Conservation (phyloP, 2,329 filamentous ascomycete species). For the Pyrenochaeta sp. region DNA sequence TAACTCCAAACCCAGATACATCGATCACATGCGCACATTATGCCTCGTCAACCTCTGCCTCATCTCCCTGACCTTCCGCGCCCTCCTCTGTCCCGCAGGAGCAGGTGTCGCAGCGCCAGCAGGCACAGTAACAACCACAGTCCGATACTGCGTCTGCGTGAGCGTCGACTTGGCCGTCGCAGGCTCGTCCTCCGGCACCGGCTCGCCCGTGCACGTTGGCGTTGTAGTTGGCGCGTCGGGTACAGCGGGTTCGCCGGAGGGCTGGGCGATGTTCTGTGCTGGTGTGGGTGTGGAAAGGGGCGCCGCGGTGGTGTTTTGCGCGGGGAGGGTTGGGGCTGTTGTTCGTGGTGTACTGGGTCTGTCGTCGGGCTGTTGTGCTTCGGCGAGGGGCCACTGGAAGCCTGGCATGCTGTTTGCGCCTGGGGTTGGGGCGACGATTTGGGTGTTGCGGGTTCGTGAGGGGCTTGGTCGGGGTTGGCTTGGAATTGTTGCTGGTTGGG, state of each 20-base stretch:
- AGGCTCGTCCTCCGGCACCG: constrained; percentile 3
- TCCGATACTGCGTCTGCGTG: constrained; percentile 23
- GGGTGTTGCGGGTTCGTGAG: constrained; percentile 7
- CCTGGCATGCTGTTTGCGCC: constrained; percentile 23
- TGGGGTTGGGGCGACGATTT: constrained; percentile 11
- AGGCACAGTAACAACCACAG: constrained; percentile 21
- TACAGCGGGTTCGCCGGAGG: constrained; percentile 5
- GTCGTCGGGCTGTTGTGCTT: constrained; percentile 4
- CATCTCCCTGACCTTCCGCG: constrained; percentile 24
- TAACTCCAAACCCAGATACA: not conserved
- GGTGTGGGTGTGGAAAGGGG: constrained; percentile 8
- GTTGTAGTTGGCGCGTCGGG: constrained; percentile 7
- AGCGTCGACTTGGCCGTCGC: constrained; percentile 8
- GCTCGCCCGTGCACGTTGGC: constrained; percentile 6
- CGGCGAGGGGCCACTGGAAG: constrained; percentile 28
- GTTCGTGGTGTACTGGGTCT: constrained; percentile 6
- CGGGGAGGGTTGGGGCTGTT: constrained; percentile 2
- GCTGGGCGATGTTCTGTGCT: constrained; percentile 11
- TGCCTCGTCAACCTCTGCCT: constrained; percentile 22
- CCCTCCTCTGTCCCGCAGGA: constrained; percentile 8
- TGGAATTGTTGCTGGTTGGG: constrained; percentile 6
- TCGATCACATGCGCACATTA: constrained; percentile 5
- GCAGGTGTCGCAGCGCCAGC: constrained; percentile 16
- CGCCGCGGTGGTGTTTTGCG: constrained; percentile 4
- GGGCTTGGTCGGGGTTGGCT: constrained; percentile 2